phyloP scores from a whole-genome alignment of 768 basidiomycete genomes.

The Naematelia aurantialba region DNA sequence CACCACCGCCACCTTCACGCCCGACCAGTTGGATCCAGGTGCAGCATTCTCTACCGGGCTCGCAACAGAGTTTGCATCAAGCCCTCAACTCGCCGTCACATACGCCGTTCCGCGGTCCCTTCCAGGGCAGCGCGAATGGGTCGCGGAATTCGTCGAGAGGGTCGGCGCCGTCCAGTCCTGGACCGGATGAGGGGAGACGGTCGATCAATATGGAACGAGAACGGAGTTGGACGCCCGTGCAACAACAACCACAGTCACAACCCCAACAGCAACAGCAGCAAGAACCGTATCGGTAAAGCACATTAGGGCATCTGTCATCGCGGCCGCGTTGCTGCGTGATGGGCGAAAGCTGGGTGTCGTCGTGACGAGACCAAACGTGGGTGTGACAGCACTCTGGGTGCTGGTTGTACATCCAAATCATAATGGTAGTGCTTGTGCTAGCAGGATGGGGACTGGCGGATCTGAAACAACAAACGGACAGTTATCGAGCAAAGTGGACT shows the following conservation, averaged over 20 bases:
- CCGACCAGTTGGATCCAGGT: slow-evolving; percentile 13
- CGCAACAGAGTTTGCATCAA: slow-evolving; percentile 15
- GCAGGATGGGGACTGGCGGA: no score
- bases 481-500: no score
- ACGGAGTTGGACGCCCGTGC: slow-evolving; percentile 34
- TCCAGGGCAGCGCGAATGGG: slow-evolving; percentile 29
- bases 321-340: no score
- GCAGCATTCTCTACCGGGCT: slow-evolving; percentile 5
- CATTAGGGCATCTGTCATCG: no score
- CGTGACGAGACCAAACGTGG: no score
- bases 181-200: slow-evolving; percentile 27
- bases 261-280: not conserved
- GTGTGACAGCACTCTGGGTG: no score
- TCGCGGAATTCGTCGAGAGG: slow-evolving; percentile 31
- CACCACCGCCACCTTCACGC: slow-evolving; percentile 3
- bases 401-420: no score
- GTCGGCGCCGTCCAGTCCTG: slow-evolving; percentile 32
- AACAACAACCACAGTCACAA: slow-evolving; percentile 13
- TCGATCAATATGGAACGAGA: slow-evolving; percentile 34
- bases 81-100: slow-evolving; percentile 6
- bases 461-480: no score
- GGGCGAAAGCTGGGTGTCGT: no score
- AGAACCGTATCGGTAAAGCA: not conserved
- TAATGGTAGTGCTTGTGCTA: no score
- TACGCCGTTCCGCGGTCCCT: slow-evolving; percentile 27